Percentiles rank a stretch among this genome's conserved stretches.
These are phyloP conservation scores for Aspergillus haitiensis DNA, from an alignment of 495 filamentous ascomycete species.

Conservation along the genomic window DNA sequence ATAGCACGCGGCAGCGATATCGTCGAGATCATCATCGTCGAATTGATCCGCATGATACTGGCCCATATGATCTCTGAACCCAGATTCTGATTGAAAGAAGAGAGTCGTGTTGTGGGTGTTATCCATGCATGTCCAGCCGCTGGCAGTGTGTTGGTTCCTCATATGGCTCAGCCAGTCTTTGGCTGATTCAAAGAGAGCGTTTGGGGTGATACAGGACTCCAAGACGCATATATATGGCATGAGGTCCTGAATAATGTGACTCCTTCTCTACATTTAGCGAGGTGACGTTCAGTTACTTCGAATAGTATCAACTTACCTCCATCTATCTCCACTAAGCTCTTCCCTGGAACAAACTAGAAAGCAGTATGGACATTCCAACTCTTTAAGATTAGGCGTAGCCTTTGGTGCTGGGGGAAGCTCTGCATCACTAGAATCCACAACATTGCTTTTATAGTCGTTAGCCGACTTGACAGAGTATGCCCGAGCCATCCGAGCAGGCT, in stretches of 20 bases:
- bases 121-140: slow-evolving; percentile 16
- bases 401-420: slow-evolving; percentile 7
- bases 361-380: slow-evolving; percentile 11
- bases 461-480: neutral
- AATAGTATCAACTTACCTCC: too few relatives aligned
- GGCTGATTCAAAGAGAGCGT: slow-evolving; percentile 8
- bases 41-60: neutral
- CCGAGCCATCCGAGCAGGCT: neutral
- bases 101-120: slow-evolving; percentile 3
- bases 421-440: neutral
- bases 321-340: slow-evolving; percentile 2
- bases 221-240: slow-evolving; percentile 13
- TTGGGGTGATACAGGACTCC: neutral
- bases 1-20: slow-evolving; percentile 3
- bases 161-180: slow-evolving; percentile 9
- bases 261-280: too few relatives aligned
- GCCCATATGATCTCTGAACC: slow-evolving; percentile 9
- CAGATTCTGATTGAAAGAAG: neutral
- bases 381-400: neutral
- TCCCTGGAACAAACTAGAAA: slow-evolving; percentile 4
- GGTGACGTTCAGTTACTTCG: neutral
- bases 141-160: slow-evolving; percentile 2
- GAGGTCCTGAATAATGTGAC: slow-evolving; percentile 10
- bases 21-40: slow-evolving; percentile 6
- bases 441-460: neutral